Evolutionary conservation across 805 yeast species (phyloP).

Genomic region (Pichia pseudocactophila): DNA sequence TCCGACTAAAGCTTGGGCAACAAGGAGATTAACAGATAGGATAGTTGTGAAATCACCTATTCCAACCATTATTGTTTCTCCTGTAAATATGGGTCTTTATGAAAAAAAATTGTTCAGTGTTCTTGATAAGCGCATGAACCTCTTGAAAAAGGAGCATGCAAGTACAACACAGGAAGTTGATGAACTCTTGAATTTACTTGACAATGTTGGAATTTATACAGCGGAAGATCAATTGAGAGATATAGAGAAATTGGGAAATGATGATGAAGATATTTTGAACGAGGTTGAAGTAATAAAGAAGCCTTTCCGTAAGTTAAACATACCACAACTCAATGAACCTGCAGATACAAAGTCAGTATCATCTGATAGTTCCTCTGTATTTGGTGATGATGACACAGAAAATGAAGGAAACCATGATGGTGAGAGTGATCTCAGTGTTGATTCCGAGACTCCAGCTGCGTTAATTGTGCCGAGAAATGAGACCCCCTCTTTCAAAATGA

Average conservation of each 20-base stretch:
- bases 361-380: neutral
- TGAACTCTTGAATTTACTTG: slow-evolving; percentile 15
- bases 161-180: slow-evolving; percentile 11
- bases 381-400: neutral
- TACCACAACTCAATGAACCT: too few species aligned
- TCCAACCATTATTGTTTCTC: slow-evolving; percentile 62
- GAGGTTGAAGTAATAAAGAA: slow-evolving; percentile 1
- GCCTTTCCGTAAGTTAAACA: neutral
- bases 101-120: slow-evolving; percentile 35
- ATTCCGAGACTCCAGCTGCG: slow-evolving; percentile 12
- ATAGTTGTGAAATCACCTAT: slow-evolving; percentile 55
- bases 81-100: slow-evolving; percentile 45
- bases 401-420: slow-evolving; percentile 11
- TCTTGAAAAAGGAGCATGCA: slow-evolving; percentile 7
- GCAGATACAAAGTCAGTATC: neutral
- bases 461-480: slow-evolving; percentile 5
- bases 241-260: slow-evolving; percentile 11
- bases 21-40: slow-evolving; percentile 55
- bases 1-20: slow-evolving; percentile 50
- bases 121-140: slow-evolving; percentile 19
- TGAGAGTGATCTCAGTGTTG: slow-evolving; percentile 14
- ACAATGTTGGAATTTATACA: slow-evolving; percentile 21
- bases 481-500: slow-evolving; percentile 17
- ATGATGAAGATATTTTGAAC: slow-evolving; percentile 10
- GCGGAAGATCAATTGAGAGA: slow-evolving; percentile 19